phyloP scores from a whole-genome alignment of 306 rosid species.

The Vicia villosa region DNA sequence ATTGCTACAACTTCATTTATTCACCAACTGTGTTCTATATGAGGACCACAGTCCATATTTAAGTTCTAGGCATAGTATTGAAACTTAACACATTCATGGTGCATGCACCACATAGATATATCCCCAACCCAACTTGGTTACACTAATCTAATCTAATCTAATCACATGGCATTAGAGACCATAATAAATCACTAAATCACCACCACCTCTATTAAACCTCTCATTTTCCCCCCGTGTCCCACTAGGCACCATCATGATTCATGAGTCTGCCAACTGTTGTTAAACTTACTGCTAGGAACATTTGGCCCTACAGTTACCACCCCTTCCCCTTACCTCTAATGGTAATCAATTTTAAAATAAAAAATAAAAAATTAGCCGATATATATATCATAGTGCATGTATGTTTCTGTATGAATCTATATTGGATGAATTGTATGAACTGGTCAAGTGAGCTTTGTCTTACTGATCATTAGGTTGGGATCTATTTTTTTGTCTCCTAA shows the following conservation, averaged over 20 bases:
- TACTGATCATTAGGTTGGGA: too few relatives aligned
- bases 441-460: too few relatives aligned
- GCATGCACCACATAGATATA: conserved; percentile 37
- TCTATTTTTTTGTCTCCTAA: too few relatives aligned
- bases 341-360: conserved; percentile 18
- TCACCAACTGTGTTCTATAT: background rate
- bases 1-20: conserved; percentile 15
- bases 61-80: too few relatives aligned
- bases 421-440: too few relatives aligned
- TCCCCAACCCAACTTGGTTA: conserved; percentile 34
- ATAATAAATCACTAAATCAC: conserved; percentile 47
- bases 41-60: too few relatives aligned
- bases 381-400: conserved; percentile 48
- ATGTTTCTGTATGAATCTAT: too few relatives aligned
- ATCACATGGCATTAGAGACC: conserved; percentile 53
- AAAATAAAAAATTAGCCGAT: conserved; percentile 29
- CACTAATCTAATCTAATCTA: conserved; percentile 15
- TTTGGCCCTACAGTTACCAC: conserved; percentile 38
- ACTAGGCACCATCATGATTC: conserved; percentile 24
- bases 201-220: conserved; percentile 25
- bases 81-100: conserved; percentile 46
- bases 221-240: background rate
- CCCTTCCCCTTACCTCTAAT: conserved; percentile 28
- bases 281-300: conserved; percentile 40
- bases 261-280: conserved; percentile 53